Evolutionary conservation across 1,284 basidiomycete genomes (phyloP).

Genomic region (Tilletia walkeri): DNA sequence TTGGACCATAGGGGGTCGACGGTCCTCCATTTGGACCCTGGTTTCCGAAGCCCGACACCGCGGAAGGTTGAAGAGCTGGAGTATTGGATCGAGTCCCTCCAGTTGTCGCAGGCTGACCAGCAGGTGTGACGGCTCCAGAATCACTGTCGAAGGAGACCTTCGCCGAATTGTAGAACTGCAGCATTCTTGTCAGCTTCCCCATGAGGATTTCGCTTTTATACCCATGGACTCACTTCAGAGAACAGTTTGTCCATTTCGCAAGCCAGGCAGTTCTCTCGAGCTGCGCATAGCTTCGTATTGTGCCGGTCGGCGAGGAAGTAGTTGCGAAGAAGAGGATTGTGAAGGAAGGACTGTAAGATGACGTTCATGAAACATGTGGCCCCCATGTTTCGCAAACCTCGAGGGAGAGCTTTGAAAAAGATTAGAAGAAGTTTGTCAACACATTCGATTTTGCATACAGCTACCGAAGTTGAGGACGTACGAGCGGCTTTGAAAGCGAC

Average conservation of each 20-base stretch:
- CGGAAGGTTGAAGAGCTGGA: neutral
- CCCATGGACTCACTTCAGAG: constrained; percentile 65
- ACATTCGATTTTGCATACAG: no score
- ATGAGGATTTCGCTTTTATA: neutral
- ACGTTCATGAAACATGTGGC: constrained; percentile 95
- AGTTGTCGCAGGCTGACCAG: neutral
- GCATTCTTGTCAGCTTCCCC: neutral
- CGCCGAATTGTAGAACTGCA: constrained; percentile 16
- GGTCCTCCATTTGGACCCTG: no score
- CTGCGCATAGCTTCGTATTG: constrained; percentile 65
- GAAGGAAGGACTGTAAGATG: constrained; percentile 84
- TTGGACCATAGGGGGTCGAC: constrained; percentile 71
- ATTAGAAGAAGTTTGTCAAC: neutral
- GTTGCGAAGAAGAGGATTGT: constrained; percentile 85
- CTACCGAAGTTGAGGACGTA: no score
- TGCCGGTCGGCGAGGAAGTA: constrained; percentile 88
- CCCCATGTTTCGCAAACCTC: constrained; percentile 85
- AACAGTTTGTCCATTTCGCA: constrained; percentile 95
- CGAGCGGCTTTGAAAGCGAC: no score
- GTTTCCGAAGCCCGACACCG: neutral
- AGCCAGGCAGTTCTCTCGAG: constrained; percentile 72
- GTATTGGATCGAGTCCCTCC: neutral
- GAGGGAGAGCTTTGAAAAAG: constrained; percentile 63
- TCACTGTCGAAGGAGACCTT: neutral
- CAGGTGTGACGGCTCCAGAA: neutral